Base-by-base conservation (phyloP, 2,329 filamentous ascomycete species). In the Cryphonectria parasitica region DNA sequence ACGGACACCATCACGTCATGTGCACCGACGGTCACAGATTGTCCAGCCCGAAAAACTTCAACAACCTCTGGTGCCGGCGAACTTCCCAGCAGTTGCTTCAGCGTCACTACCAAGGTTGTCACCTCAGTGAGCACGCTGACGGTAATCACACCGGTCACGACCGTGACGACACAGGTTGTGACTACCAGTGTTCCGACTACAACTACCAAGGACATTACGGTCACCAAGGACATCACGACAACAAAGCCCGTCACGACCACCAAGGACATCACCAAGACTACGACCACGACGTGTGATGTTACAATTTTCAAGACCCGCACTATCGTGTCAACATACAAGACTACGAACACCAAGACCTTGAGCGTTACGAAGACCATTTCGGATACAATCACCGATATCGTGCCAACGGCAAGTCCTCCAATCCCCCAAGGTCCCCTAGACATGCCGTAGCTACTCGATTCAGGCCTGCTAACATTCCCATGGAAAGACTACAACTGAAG, bases 1-100 rank as follows among this genome's bases (percentile, higher is more conserved):
- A 39, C 10, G 10, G 62, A 63, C 13, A 72, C 70, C 6, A 64
- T 72, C n/a, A 56, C 36, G 19, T 58, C 43, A 6, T 72, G 70
- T 31, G 52, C 68, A 11, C 17, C 70, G 3, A 64, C 56, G 2
- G 54, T 72, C 34, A 66, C 70, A 22, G 43, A 68, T 34, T 72
- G 70, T 39, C 70, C 70, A 11, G 61, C 54, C 19, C 64, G 67
- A 25, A 3, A 45, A 17, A 72, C 61, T 5, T 13, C 31, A 25
- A 49, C 58, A 10, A 41, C 49, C 1, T 36, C 66, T 22, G 43
- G 43, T 11, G 11, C 25, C 17, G 41, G n/a, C 19, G 11, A 36
- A 5, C 43, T n/a, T 28, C 52, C 34, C 15, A 66, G 56, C 45
- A 39, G 39, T 13, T 67, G 65, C 54, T 61, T 19, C 25, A 34